Percentiles rank a stretch among this genome's conserved stretches.
These are phyloP conservation scores for Adansonia digitata DNA, from an alignment of 345 rosid genomes.

Conservation along the genomic window DNA sequence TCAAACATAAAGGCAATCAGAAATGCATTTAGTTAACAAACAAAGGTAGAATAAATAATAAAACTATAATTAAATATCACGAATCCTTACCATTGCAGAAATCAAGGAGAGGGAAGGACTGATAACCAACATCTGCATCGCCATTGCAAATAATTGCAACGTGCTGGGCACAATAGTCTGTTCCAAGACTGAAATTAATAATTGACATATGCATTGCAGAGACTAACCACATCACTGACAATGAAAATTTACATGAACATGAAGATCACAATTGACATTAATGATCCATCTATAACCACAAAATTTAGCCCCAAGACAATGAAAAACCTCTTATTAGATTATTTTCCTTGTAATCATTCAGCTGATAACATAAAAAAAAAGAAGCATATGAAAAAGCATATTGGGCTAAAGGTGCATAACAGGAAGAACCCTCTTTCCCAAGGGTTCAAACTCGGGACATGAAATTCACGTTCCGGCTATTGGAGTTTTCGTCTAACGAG, in stretches of 20 bases:
- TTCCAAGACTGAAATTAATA: slow-evolving; percentile 5
- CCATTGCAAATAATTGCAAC: slow-evolving; percentile 76
- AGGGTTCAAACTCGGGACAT: background rate
- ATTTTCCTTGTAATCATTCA: background rate
- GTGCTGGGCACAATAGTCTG: slow-evolving; percentile 83
- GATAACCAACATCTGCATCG: slow-evolving; percentile 69
- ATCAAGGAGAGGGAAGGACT: slow-evolving; percentile 71
- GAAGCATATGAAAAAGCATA: background rate
- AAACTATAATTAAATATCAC: background rate
- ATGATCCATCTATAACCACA: background rate
- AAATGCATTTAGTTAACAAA: background rate
- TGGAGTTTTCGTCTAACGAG: background rate
- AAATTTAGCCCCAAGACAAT: background rate
- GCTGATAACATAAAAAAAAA: background rate
- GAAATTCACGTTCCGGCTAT: background rate
- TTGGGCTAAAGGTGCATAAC: background rate
- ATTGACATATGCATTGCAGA: background rate
- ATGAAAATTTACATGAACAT: background rate
- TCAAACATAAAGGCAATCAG: background rate
- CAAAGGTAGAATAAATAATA: background rate
- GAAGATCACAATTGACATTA: background rate
- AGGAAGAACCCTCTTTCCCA: background rate
- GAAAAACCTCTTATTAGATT: background rate
- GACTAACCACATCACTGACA: background rate
- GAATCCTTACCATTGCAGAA: slow-evolving; percentile 64